Base-by-base conservation (phyloP, 2,329 filamentous ascomycete species). In the Trichoderma guizhouense region DNA sequence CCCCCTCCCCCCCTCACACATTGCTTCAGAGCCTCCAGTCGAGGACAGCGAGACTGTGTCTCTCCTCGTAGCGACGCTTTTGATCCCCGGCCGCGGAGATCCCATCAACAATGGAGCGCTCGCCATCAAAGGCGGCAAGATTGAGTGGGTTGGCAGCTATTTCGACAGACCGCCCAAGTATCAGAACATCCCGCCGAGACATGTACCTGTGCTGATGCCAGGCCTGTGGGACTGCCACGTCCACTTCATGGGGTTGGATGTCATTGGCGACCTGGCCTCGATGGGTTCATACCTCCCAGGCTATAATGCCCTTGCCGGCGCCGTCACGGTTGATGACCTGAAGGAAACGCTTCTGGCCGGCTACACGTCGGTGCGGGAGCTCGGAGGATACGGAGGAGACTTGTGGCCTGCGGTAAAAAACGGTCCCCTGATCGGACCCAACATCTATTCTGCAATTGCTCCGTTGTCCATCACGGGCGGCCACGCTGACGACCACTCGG, bases 221-320 rank as follows among this genome's bases (percentile, higher is more conserved):
- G 86, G 86, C 3, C 80, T 88, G 26, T 88, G 86, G 85, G 86
- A 88, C 71, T 84, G 81, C 73, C 86, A 87, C 75, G 80, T 82
- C 0, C 86, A 88, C 75, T 85, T 84, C 73, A 73, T 81, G 5
- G 86, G 83, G n/a, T 71, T 77, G 21, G 72, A 73, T 24, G 69
- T 74, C 8, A 68, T 62, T 8, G 18, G 21, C 18, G 58, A n/a
- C 21, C 5, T 72, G 9, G 21, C 26, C 4, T 36, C 28, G 0
- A 3, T 63, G 12, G 12, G 30, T 3, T 39, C 21, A 8, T 74
- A 74, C 14, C 69, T 75, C 4, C 74, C 74, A 3, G 72, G 71
- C 4, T 68, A 30, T 43, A 69, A 65, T 21, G 73, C 74, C 8
- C 24, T 75, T 11, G 72, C 53, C 5, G 74, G 74, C 24, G 74